Conservation (phyloP, 169 alveolate genomes). For the Plasmodium falciparum region DNA sequence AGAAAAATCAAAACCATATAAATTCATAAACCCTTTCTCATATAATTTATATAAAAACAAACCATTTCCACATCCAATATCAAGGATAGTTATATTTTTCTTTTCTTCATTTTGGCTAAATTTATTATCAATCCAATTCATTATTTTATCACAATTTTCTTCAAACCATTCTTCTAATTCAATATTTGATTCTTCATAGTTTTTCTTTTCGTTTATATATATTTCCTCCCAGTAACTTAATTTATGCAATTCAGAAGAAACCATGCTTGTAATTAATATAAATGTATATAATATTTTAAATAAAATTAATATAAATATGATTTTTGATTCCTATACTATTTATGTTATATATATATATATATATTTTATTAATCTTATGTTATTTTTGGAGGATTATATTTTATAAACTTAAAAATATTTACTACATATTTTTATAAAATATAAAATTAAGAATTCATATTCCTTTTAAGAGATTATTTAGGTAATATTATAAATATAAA, state of each 20-base stretch:
- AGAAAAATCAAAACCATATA: constrained; percentile 82
- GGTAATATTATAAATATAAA: no score
- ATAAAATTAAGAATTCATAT: no score
- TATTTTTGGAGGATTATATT: no score
- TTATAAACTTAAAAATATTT: no score
- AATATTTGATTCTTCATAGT: constrained; percentile 50
- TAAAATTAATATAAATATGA: no score
- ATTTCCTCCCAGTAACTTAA: constrained; percentile 75
- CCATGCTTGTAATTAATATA: no score
- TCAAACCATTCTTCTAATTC: constrained; percentile 77
- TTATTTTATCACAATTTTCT: constrained; percentile 70
- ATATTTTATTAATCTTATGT: no score
- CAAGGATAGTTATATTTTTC: constrained; percentile 67
- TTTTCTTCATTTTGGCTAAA: constrained; percentile 20
- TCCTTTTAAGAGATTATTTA: no score
- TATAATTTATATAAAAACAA: constrained; percentile 75
- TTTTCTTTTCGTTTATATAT: constrained; percentile 58
- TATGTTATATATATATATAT: no score
- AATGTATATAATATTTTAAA: no score
- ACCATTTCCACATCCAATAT: constrained; percentile 85
- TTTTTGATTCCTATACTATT: no score
- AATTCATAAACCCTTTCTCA: constrained; percentile 58
- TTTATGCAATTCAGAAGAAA: constrained; percentile 39
- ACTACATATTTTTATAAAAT: no score
- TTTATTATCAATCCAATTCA: constrained; percentile 39